Evolutionary conservation across 257 asterid species (phyloP), one percentile per base, ranked within the genome.

Genomic region (Galeopsis tetrahit): DNA sequence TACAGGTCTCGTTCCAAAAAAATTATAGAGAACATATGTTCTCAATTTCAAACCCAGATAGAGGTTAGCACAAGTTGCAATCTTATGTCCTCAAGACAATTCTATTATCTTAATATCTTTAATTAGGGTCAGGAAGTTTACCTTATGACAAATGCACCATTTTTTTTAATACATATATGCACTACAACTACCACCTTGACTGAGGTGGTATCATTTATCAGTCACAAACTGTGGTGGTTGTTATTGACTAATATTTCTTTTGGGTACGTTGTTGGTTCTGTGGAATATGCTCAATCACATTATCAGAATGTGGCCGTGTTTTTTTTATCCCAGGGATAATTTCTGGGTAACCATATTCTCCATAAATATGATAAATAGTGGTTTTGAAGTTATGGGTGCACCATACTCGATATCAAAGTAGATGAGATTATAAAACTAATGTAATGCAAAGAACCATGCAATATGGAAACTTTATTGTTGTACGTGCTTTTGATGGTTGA

Each of bases 1-100:
- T 86, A 42, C 88, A 94, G 97, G 85, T 85, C 96, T 3, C 87
- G 86, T 21, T 83, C 93, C 51, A 72, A 85, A 88, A 91, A 82
- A 81, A 78, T 88, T 63, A 84, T 91, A 57, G 95, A 88, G 57
- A 88, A 64, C 79, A 76, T 85, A 75, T 79, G 92, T 75, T 46
- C 81, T 73, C 89, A 87, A 68, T 93, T 81, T 79, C 79, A 86
- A 66, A 85, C 87, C 75, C 79, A 74, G 82, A 85, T 88, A 78
- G 93, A 94, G 93, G 98, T 88, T 58, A 77, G 90, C 55, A 42
- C 58, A 66, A 80, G 68, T 39, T 69, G 32, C 51, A 3, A 48
- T 48, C 55, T 78, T 48, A 36, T 48, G 53, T 35, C 46, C 58
- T 58, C 51, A 32, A 71, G 70, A 55, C 0, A 36, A 51, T 32